These are phyloP conservation scores for Ceratobasidium sp. DNA, from an alignment of 1,284 basidiomycete genomes.

Conservation along the genomic window DNA sequence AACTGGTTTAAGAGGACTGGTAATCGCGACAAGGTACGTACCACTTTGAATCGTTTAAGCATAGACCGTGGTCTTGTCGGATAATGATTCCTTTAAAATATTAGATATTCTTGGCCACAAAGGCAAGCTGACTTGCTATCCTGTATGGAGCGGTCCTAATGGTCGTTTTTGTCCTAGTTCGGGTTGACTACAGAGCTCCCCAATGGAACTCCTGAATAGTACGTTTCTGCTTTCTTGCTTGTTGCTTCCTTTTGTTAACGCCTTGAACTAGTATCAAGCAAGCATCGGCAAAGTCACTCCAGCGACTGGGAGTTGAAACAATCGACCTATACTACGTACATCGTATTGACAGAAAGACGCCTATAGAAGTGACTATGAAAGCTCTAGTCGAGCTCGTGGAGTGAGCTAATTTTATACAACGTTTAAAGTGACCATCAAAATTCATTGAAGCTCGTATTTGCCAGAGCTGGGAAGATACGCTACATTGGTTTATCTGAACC, in stretches of 20 bases:
- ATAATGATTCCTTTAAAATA: not conserved
- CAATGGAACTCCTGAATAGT: slow-evolving; percentile 30
- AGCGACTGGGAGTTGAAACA: slow-evolving; percentile 55
- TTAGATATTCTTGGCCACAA: slow-evolving; percentile 59
- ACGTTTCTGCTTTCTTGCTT: not conserved
- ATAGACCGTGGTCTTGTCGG: too few species aligned
- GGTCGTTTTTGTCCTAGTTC: not conserved
- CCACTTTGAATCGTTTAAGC: not conserved
- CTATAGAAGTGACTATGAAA: slow-evolving; percentile 52
- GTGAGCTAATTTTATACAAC: slow-evolving; percentile 45
- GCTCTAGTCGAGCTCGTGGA: slow-evolving; percentile 65
- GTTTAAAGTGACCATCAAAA: slow-evolving; percentile 37
- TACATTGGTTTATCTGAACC: slow-evolving; percentile 70
- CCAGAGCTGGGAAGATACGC: slow-evolving; percentile 64
- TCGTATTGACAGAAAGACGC: slow-evolving; percentile 54
- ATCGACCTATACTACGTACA: slow-evolving; percentile 48
- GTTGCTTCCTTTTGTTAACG: not conserved
- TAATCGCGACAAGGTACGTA: slow-evolving; percentile 47
- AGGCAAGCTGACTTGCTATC: slow-evolving; percentile 50
- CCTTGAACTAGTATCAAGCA: slow-evolving; percentile 46
- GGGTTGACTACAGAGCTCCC: slow-evolving; percentile 45
- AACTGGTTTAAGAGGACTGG: slow-evolving; percentile 49
- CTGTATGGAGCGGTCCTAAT: too few species aligned
- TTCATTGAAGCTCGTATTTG: not conserved
- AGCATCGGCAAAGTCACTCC: slow-evolving; percentile 52